These are phyloP conservation scores for Sporothrix mexicana DNA, from an alignment of 2,329 filamentous ascomycete species.

Conservation along the genomic window DNA sequence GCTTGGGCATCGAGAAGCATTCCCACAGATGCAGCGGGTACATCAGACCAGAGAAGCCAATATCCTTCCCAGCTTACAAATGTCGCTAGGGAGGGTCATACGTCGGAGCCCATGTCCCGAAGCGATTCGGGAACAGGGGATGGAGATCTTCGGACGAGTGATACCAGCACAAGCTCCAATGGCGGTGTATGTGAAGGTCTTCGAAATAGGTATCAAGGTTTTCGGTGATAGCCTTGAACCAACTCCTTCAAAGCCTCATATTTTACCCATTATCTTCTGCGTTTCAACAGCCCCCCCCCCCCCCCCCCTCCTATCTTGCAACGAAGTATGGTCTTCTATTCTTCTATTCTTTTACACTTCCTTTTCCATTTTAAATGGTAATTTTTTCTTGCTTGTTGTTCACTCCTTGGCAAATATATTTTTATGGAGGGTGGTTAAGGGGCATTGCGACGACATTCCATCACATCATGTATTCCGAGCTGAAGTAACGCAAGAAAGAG, in stretches of 20 bases:
- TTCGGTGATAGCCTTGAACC: too few relatives aligned
- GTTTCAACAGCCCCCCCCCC: too few relatives aligned
- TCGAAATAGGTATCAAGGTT: background rate
- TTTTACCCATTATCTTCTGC: background rate
- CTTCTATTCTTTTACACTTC: background rate
- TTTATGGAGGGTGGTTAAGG: background rate
- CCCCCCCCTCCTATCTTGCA: too few relatives aligned
- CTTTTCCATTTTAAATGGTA: too few relatives aligned
- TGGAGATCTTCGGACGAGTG: background rate
- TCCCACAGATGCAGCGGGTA: background rate
- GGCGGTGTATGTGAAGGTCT: background rate
- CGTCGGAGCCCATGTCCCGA: slow-evolving; percentile 39
- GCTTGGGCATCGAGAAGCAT: slow-evolving; percentile 3
- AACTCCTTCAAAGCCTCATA: too few relatives aligned
- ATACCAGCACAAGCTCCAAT: background rate
- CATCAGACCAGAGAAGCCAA: background rate
- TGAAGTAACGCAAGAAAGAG: background rate
- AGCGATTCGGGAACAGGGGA: slow-evolving; percentile 34
- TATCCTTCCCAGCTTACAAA: slow-evolving; percentile 25
- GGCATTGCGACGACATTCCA: too few relatives aligned
- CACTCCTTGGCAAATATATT: too few relatives aligned
- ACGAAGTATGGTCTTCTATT: too few relatives aligned
- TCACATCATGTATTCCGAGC: too few relatives aligned
- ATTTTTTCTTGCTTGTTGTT: too few relatives aligned
- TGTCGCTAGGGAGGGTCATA: background rate